Evolutionary conservation across 495 filamentous ascomycete species (phyloP).

Genomic region (Hyaloscypha hepaticicola): DNA sequence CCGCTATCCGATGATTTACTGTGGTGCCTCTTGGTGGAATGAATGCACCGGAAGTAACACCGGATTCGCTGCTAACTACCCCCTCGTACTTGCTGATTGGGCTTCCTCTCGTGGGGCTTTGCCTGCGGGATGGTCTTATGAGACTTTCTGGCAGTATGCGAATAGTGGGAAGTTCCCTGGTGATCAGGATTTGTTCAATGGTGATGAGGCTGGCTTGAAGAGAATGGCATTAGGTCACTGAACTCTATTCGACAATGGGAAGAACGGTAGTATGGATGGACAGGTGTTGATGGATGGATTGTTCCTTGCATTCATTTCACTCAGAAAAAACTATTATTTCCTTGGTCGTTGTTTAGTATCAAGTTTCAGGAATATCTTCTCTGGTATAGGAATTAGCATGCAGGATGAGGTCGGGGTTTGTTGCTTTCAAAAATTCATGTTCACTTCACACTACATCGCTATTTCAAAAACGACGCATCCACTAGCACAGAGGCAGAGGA

Average conservation of each 20-base stretch:
- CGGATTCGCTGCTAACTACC: constrained; percentile 50
- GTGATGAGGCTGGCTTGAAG: constrained; percentile 2
- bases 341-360: not conserved
- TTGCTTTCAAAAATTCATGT: not conserved
- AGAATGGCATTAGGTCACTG: not conserved
- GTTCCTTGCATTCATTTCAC: too few relatives aligned
- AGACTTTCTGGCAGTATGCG: constrained; percentile 62
- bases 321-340: too few relatives aligned
- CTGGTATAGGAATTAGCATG: too few relatives aligned
- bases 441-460: not conserved
- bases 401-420: not conserved
- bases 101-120: constrained; percentile 47
- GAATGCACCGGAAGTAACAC: constrained; percentile 58
- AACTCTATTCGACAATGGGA: not conserved
- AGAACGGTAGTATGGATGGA: too few relatives aligned
- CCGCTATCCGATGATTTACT: constrained; percentile 61
- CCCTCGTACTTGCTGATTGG: constrained; percentile 59
- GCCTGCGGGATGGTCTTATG: constrained; percentile 58
- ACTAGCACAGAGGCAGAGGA: too few relatives aligned
- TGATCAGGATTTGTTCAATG: constrained; percentile 5
- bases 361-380: not conserved
- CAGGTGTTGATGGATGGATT: too few relatives aligned
- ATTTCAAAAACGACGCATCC: too few relatives aligned
- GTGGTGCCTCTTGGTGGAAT: constrained; percentile 61
- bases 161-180: constrained; percentile 27